phyloP scores from a whole-genome alignment of 352 stramenopile species.

The Pythium biforme region DNA sequence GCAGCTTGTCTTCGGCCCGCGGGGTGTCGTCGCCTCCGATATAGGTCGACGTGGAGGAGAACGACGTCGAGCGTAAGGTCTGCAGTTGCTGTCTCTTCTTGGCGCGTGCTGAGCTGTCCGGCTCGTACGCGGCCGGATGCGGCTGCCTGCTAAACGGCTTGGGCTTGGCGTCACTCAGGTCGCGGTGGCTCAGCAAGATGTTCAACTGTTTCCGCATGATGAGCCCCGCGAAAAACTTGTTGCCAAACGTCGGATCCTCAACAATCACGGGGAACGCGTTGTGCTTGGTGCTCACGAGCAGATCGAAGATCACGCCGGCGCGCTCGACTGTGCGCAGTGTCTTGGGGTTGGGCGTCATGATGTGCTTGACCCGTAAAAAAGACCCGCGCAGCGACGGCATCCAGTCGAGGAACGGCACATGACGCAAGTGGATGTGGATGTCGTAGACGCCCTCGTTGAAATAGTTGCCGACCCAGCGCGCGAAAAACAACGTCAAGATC shows the following conservation, averaged over 20 bases:
- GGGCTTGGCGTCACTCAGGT: constrained; percentile 65
- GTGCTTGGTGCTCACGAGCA: constrained; percentile 82
- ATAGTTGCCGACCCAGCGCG: constrained; percentile 96
- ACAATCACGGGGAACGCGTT: constrained; percentile 89
- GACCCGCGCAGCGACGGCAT: constrained; percentile 61
- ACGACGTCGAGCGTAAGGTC: constrained; percentile 9
- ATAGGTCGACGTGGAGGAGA: neutral
- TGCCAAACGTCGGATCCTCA: constrained; percentile 80
- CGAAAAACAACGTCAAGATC: constrained; percentile 97
- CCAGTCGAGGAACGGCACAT: constrained; percentile 79
- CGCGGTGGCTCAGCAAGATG: constrained; percentile 63
- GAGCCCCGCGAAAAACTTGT: constrained; percentile 76
- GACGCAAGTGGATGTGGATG: constrained; percentile 96
- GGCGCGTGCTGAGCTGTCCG: constrained; percentile 30
- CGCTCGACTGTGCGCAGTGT: constrained; percentile 92
- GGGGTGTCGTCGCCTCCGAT: constrained; percentile 21
- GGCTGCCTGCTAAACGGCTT: constrained; percentile 75
- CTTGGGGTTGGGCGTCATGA: constrained; percentile 95
- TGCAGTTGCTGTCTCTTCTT: constrained; percentile 15
- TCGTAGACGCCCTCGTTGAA: constrained; percentile 99
- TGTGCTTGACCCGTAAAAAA: constrained; percentile 86
- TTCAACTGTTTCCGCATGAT: constrained; percentile 84
- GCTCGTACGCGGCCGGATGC: constrained; percentile 42
- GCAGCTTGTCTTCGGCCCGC: constrained; percentile 44
- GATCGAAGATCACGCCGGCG: constrained; percentile 92